Base-by-base conservation (phyloP, 202 grass and related monocot species). In the Elaeis oleifera region DNA sequence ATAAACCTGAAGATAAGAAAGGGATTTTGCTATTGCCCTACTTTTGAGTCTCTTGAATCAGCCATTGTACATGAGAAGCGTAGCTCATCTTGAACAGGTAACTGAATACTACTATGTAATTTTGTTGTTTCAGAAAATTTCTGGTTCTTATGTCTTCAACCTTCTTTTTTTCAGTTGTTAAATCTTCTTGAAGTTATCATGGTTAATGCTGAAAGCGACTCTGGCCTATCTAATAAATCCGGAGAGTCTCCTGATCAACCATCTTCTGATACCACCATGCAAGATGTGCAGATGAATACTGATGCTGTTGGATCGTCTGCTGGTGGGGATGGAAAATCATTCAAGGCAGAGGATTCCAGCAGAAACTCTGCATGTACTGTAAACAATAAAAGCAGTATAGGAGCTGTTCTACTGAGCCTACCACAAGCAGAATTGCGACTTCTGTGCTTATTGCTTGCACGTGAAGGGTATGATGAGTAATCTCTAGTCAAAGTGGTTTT, bases 81-180 rank as follows among this genome's bases (percentile, higher is more conserved):
- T 99, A 50, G 85, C 94, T 78, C 94, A 99, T 89, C 84, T 99
- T 69, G 94, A 99, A 80, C 94, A 99, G 94, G 94, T 86, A 31
- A 44, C 36, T 44, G 11, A 44, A 44, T 44, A 44, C 8, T 14
- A 44, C 2, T 44, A 2, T 44, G 36, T 44, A 2, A 44, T 44
- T 44, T 44, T 44, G 36, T 44, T 44, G 9, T 44, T 44, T 44
- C 11, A 13, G 36, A 44, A 44, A 44, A 44, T 44, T 44, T 44
- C 36, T 44, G 11, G 36, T 44, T 44, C 11, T 44, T 44, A 44
- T 44, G 9, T 44, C 9, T 44, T 44, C 5, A 44, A 44, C 44
- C 60, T 57, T 53, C 70, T 61, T 53, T 55, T 8, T 65, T 84
- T 73, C 76, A 99, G 94, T 81, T 99, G 58, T 67, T 99, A 65